phyloP scores from a whole-genome alignment of 1,284 basidiomycete genomes.

The Cerrena zonata region DNA sequence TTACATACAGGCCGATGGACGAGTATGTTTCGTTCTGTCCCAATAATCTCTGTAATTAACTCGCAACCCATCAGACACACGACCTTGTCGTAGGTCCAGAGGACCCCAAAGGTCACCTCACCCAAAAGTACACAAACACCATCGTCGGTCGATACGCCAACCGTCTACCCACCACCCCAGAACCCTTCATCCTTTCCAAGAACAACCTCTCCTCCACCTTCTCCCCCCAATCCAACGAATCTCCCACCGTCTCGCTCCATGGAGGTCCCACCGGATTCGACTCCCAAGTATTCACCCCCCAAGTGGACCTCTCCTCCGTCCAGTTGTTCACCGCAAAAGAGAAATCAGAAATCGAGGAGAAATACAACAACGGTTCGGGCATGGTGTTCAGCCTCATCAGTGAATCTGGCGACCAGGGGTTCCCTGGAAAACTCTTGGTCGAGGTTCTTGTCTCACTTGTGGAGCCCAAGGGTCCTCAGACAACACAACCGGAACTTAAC shows the following conservation, averaged over 20 bases:
- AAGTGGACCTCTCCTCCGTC: slow-evolving; percentile 37
- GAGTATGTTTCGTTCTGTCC: slow-evolving; percentile 32
- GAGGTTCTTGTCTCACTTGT: slow-evolving; percentile 59
- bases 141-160: slow-evolving; percentile 70
- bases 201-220: slow-evolving; percentile 48
- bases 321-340: slow-evolving; percentile 52
- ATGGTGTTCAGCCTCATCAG: slow-evolving; percentile 54
- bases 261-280: slow-evolving; percentile 67
- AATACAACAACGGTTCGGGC: slow-evolving; percentile 26
- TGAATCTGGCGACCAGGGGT: slow-evolving; percentile 63
- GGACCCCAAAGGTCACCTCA: slow-evolving; percentile 49
- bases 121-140: slow-evolving; percentile 65
- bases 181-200: slow-evolving; percentile 46
- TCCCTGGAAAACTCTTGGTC: slow-evolving; percentile 50
- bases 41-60: slow-evolving; percentile 5
- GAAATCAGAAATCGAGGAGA: slow-evolving; percentile 35
- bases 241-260: slow-evolving; percentile 60
- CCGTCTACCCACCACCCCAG: slow-evolving; percentile 49
- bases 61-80: slow-evolving; percentile 45
- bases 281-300: slow-evolving; percentile 43
- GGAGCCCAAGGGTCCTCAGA: slow-evolving; percentile 35
- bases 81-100: slow-evolving; percentile 72
- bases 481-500: slow-evolving; percentile 30
- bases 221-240: slow-evolving; percentile 42
- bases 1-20: slow-evolving; percentile 58